Percentiles rank a stretch among this genome's conserved stretches.
Evolutionary conservation across 768 basidiomycete species (phyloP).

Genomic region (Boletus tomentosulus): DNA sequence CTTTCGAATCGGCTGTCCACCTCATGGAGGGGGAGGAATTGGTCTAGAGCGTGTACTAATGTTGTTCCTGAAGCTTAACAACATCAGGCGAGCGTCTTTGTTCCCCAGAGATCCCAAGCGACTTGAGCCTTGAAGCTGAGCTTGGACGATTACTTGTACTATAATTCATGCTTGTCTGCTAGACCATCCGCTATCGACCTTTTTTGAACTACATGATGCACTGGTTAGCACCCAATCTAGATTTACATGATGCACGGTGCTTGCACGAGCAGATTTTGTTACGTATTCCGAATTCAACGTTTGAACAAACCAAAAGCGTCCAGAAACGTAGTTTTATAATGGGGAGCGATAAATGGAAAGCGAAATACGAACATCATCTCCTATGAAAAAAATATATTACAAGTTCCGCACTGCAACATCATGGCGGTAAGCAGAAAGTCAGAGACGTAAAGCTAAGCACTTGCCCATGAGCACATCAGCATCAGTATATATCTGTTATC

Average conservation of each 20-base stretch:
- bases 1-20: slow-evolving; percentile 91
- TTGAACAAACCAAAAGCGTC: slow-evolving; percentile 17
- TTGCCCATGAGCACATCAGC: slow-evolving; percentile 1
- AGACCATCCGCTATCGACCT: background rate
- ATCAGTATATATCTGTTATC: slow-evolving; percentile 15
- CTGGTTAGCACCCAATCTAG: slow-evolving; percentile 9
- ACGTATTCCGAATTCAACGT: slow-evolving; percentile 26
- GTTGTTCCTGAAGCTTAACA: slow-evolving; percentile 95
- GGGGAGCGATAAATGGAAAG: slow-evolving; percentile 18
- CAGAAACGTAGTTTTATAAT: slow-evolving; percentile 19
- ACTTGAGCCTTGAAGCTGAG: slow-evolving; percentile 65
- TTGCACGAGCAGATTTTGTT: slow-evolving; percentile 14
- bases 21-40: slow-evolving; percentile 96
- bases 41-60: slow-evolving; percentile 94
- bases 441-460: slow-evolving; percentile 1
- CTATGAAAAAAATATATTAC: slow-evolving; percentile 12
- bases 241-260: slow-evolving; percentile 17
- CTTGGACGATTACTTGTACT: too few species aligned
- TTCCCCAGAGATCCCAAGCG: slow-evolving; percentile 98
- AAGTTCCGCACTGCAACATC: slow-evolving; percentile 15
- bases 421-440: slow-evolving; percentile 1
- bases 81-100: slow-evolving; percentile 87
- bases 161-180: background rate
- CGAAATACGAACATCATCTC: slow-evolving; percentile 22
- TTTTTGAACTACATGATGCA: slow-evolving; percentile 2